Evolutionary conservation across 176 grass and related monocot genomes (phyloP).

Genomic region (Triticum timopheevii): DNA sequence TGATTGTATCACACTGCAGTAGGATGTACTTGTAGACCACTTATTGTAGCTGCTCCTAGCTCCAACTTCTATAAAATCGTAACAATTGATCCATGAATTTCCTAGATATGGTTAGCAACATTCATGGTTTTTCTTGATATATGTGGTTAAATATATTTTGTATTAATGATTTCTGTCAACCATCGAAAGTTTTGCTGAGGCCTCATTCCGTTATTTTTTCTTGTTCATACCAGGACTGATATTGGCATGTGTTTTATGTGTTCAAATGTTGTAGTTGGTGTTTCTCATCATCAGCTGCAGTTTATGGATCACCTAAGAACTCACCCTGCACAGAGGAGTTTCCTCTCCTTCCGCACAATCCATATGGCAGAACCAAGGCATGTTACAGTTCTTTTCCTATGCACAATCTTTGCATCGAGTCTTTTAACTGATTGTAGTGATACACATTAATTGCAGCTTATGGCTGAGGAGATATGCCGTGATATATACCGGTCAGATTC

Average conservation of each 20-base stretch:
- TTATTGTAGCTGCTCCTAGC: not conserved
- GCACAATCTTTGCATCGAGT: not conserved
- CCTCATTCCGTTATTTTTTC: not conserved
- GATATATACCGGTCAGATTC: slow-evolving; percentile 69
- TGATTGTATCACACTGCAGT: not conserved
- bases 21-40: not conserved
- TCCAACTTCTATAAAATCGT: not conserved
- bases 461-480: slow-evolving; percentile 89
- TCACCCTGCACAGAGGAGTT: slow-evolving; percentile 93
- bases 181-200: not conserved
- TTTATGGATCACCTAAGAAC: slow-evolving; percentile 88
- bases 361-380: slow-evolving; percentile 95
- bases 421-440: slow-evolving; percentile 40
- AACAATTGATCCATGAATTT: not conserved
- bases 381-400: slow-evolving; percentile 31
- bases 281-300: slow-evolving; percentile 98
- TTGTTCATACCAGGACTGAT: slow-evolving; percentile 1
- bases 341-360: slow-evolving; percentile 81
- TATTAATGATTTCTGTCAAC: slow-evolving; percentile 1
- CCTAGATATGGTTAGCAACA: not conserved
- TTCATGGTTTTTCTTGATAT: not conserved
- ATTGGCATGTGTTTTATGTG: slow-evolving; percentile 16
- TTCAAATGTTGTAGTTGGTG: slow-evolving; percentile 72
- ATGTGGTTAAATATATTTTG: not conserved
- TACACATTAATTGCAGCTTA: slow-evolving; percentile 62